A percentile compares a stretch with the other conserved stretches of the same genome.
These are phyloP conservation scores for Solanum aculeatissimum DNA, from an alignment of 305 asterid genomes.

Conservation along the genomic window DNA sequence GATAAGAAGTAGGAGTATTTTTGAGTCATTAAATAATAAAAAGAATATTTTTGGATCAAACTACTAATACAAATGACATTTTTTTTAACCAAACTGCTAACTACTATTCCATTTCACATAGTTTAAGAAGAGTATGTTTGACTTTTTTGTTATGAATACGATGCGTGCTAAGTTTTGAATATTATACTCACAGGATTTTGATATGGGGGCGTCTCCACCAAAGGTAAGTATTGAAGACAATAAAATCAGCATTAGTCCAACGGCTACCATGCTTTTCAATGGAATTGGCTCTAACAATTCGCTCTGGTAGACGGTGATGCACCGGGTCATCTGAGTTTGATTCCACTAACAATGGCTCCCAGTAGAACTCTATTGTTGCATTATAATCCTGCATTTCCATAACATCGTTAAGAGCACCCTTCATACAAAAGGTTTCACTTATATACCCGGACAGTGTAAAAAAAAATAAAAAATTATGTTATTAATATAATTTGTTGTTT, in stretches of 20 bases:
- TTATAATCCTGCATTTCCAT: slow-evolving; percentile 55
- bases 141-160: not conserved
- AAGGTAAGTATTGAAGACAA: slow-evolving; percentile 64
- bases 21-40: no score
- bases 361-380: slow-evolving; percentile 74
- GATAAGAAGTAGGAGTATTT: no score
- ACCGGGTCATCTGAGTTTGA: slow-evolving; percentile 83
- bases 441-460: no score
- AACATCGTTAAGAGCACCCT: no score
- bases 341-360: slow-evolving; percentile 85
- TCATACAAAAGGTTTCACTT: no score
- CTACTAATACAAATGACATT: no score
- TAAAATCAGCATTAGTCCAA: slow-evolving; percentile 67
- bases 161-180: not conserved
- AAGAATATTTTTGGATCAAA: no score
- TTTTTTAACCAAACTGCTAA: no score
- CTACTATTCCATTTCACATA: no score
- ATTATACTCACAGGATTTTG: slow-evolving; percentile 50
- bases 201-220: slow-evolving; percentile 79
- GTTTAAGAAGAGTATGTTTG: no score
- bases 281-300: slow-evolving; percentile 60
- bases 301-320: slow-evolving; percentile 54
- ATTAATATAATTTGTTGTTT: no score
- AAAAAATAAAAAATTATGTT: no score
- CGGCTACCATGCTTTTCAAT: slow-evolving; percentile 71